Conservation (phyloP, 1,284 basidiomycete genomes). For the Serendipita sp. region DNA sequence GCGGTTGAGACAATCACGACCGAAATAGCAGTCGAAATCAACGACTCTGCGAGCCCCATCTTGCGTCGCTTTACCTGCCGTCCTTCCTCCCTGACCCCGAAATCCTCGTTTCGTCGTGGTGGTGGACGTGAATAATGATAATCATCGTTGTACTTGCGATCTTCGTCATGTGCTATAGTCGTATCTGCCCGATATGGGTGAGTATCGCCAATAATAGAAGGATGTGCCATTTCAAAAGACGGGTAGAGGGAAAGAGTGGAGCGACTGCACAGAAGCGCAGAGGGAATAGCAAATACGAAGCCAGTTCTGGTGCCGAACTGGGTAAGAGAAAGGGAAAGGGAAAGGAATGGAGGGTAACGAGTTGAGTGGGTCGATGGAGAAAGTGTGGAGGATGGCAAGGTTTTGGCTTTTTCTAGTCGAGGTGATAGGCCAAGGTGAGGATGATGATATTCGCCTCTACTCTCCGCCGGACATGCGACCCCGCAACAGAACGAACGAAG, state of each 20-base stretch:
- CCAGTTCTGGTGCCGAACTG: too few species aligned
- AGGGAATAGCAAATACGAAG: too few species aligned
- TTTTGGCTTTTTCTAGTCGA: too few species aligned
- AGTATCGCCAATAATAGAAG: too few species aligned
- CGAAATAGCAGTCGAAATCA: conserved; percentile 63
- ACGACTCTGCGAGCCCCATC: conserved; percentile 52
- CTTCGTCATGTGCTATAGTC: neutral
- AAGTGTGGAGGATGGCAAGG: too few species aligned
- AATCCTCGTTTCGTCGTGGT: conserved; percentile 19
- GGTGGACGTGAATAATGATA: neutral
- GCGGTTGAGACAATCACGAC: conserved; percentile 70
- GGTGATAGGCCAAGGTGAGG: too few species aligned
- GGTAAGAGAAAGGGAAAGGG: too few species aligned
- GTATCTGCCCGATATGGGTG: neutral
- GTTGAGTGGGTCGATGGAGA: too few species aligned
- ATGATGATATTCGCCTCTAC: too few species aligned
- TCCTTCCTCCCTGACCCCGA: conserved; percentile 14
- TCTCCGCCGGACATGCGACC: too few species aligned
- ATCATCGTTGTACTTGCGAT: neutral
- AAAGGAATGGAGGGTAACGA: too few species aligned
- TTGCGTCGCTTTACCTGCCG: conserved; percentile 44
- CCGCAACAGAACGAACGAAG: too few species aligned
- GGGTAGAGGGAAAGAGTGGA: neutral
- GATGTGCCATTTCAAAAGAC: neutral
- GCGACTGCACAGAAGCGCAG: neutral